Base-by-base conservation (phyloP, 2,329 filamentous ascomycete species). In the Sarocladiaceae sp. region DNA sequence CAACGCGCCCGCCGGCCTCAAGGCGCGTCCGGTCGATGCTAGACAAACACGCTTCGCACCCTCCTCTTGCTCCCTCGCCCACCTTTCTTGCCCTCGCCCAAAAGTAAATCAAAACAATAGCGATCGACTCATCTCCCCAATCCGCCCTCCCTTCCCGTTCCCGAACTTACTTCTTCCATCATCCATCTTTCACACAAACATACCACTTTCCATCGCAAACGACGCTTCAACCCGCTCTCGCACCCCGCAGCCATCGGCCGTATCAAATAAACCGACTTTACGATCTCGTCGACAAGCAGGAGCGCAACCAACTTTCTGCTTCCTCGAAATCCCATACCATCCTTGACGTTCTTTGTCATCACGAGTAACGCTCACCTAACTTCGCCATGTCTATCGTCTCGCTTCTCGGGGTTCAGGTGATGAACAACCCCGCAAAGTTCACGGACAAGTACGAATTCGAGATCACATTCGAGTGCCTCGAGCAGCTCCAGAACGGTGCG, bases 391-490 rank as follows among this genome's bases (percentile, higher is more conserved):
- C 93, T 62, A 87, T 96, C 61, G 90, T 98, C 52, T 95, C 90
- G 55, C 82, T 98, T 48, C 80, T 98, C 54, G 91, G 91, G 61
- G 93, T 98, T 59, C 87, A 93, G 67, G 87, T 98, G 56, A 76
- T 89, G 64, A 97, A 98, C 79, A 98, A 98, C 72, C 93, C 93
- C 59, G 90, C 93, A 59, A 82, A 85, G 56, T 97, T 98, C 70
- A 85, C 82, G 57, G 86, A 91, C 63, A 82, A 88, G 45, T 98
- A 98, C 66, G 83, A 93, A 66, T 95, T 98, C 56, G 91, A 98
- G 69, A 97, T 98, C 64, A 98, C 93, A 15, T 98, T 98, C 51
- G 93, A 98, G 68, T 97, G 93, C 60, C 80, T 97, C 19, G 93
- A 98, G 72, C 80, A 85, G 55, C 78, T 98, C 31, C 87, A 95